phyloP scores from a whole-genome alignment of 2,329 filamentous ascomycete species.

The Cercospora sp. region DNA sequence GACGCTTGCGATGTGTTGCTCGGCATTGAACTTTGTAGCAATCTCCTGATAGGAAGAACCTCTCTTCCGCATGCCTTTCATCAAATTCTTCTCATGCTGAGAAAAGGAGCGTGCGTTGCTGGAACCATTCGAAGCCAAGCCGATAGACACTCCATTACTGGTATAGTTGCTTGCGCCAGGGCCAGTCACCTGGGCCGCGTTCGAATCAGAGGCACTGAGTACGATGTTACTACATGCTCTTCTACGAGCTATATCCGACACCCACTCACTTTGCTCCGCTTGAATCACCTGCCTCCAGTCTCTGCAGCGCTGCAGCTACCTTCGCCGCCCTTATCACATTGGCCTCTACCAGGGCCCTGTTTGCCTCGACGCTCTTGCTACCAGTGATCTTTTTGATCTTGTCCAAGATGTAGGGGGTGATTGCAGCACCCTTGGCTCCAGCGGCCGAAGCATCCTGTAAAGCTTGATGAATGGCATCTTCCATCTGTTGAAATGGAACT shows the following conservation, averaged over 20 bases:
- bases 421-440: constrained; percentile 70
- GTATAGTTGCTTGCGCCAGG: not conserved
- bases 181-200: not conserved
- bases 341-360: constrained; percentile 66
- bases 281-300: constrained; percentile 48
- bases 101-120: not conserved
- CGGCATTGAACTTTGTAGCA: constrained; percentile 1
- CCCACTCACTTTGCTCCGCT: constrained; percentile 23
- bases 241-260: not conserved
- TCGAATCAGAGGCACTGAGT: not conserved
- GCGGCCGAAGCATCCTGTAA: constrained; percentile 64
- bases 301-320: constrained; percentile 62
- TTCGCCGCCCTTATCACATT: constrained; percentile 67
- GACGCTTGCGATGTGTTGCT: constrained; percentile 1
- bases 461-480: constrained; percentile 66
- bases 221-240: constrained; percentile 9
- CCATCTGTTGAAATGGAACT: constrained; percentile 71
- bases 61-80: constrained; percentile 14
- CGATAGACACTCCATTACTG: not conserved
- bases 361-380: constrained; percentile 70
- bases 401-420: constrained; percentile 79
- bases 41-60: constrained; percentile 4
- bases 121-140: not conserved
- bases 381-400: constrained; percentile 78
- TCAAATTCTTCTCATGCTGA: constrained; percentile 8